Evolutionary conservation across 1,139 yeast genomes (phyloP), one percentile per base, ranked within the genome.

Genomic region (Candida neerlandica): DNA sequence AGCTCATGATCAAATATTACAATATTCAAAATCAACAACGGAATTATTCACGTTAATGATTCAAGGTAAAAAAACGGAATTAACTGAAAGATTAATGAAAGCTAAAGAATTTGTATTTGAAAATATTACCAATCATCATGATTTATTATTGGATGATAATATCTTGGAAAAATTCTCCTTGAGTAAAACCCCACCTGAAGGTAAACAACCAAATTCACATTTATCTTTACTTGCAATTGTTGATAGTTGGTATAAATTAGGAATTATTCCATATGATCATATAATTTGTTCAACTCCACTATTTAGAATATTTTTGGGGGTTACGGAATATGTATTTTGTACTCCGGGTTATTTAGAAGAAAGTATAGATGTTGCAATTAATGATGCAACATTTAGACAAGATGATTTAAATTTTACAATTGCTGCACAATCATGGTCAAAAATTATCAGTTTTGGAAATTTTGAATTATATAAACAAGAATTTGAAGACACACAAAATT

Each of bases 281-380:
- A 92, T 92, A 71, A 92, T 94, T 55, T 94, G 99, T 64, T 90
- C 97, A 1, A 94, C 99, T 0, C 99, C 99, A 32, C 61, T 76
- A 38, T 94, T 92, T 65, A 78, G 99, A 63, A 90, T 94, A 42
- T 90, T 95, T 69, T 76, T 94, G 45, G 99, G 98, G 39, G 98
- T 94, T 18, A 84, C 96, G 0, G 98, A 94, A 63, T 92, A 90
- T 64, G 71, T 94, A 32, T 94, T 94, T 64, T 85, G 96, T 60
- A 83, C 92, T 0, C 94, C 95, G 0, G 89, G 86, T 0, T 69
- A 92, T 39, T 69, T 94, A 39, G 97, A 91, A 48, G 85, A 84
- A 54, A 86, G 96, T 54, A 79, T 94, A 15, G 80, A 80, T 10
- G 95, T 87, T 50, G 87, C 96, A 1, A 72, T 86, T 6, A 65